Conservation (phyloP, 345 rosid genomes). For the Eucalyptus polyanthemos region DNA sequence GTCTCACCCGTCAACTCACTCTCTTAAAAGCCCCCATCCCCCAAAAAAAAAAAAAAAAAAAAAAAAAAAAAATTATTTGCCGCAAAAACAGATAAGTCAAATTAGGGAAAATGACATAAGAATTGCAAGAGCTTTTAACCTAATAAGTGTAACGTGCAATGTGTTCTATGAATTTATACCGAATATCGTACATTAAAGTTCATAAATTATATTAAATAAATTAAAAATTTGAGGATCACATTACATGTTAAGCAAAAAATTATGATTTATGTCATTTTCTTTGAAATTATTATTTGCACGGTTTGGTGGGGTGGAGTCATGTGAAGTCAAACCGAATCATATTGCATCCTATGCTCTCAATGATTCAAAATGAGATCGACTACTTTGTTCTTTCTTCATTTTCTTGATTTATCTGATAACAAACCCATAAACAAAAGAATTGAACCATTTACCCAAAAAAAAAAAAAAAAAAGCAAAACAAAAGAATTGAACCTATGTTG, state of each 20-base stretch:
- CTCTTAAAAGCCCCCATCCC: not conserved
- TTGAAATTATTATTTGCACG: not conserved
- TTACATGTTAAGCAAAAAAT: accelerated
- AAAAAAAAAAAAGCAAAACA: not conserved
- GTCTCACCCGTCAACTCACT: not conserved
- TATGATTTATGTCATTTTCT: not conserved
- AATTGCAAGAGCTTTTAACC: too few relatives aligned
- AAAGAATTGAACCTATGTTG: not conserved
- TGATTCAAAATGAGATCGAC: accelerated
- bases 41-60: not conserved
- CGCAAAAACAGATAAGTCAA: not conserved
- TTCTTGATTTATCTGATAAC: not conserved
- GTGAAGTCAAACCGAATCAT: not conserved
- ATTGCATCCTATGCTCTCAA: not conserved
- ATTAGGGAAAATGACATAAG: not conserved
- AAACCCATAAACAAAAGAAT: not conserved
- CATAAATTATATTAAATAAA: accelerated
- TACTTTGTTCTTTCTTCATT: not conserved
- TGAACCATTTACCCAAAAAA: not conserved
- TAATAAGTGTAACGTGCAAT: too few relatives aligned
- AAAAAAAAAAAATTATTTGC: not conserved
- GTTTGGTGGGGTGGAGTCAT: not conserved
- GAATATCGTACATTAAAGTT: not conserved
- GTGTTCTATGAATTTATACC: too few relatives aligned
- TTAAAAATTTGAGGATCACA: accelerated